Percentiles rank a stretch among this genome's conserved stretches.
Evolutionary conservation across 1,284 basidiomycete species (phyloP).

Genomic region (Ganoderma sinense): DNA sequence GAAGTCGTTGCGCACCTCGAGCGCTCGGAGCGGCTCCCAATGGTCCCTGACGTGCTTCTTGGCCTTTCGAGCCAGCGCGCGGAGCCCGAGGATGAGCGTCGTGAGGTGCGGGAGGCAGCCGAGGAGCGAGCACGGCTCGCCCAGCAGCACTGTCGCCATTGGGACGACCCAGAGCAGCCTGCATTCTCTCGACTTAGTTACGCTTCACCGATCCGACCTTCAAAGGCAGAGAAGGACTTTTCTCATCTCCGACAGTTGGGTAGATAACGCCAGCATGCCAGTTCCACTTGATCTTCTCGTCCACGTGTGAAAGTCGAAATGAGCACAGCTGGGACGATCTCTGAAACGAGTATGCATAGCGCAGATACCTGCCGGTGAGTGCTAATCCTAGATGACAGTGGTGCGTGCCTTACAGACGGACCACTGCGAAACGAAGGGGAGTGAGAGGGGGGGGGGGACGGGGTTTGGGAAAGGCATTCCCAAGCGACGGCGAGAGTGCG

Average conservation of each 20-base stretch:
- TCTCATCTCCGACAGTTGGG: slow-evolving; percentile 23
- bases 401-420: too few species aligned
- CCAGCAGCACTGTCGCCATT: background rate
- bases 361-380: too few species aligned
- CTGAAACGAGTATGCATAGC: slow-evolving; percentile 16
- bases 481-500: too few species aligned
- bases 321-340: slow-evolving; percentile 30
- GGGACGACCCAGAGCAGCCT: background rate
- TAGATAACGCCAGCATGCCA: slow-evolving; percentile 27
- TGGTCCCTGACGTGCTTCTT: background rate
- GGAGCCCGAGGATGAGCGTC: background rate
- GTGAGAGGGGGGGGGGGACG: too few species aligned
- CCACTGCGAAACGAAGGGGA: too few species aligned
- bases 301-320: slow-evolving; percentile 26
- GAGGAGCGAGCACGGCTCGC: background rate
- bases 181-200: too few species aligned
- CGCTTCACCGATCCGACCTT: slow-evolving; percentile 5
- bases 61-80: background rate
- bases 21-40: background rate
- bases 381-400: too few species aligned
- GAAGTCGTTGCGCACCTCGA: background rate
- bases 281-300: slow-evolving; percentile 31
- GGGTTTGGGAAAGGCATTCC: too few species aligned
- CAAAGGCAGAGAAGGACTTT: slow-evolving; percentile 23
- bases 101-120: background rate